Evolutionary conservation across 2,329 filamentous ascomycete species (phyloP).

Genomic region (Fusarium brachygibbosum): DNA sequence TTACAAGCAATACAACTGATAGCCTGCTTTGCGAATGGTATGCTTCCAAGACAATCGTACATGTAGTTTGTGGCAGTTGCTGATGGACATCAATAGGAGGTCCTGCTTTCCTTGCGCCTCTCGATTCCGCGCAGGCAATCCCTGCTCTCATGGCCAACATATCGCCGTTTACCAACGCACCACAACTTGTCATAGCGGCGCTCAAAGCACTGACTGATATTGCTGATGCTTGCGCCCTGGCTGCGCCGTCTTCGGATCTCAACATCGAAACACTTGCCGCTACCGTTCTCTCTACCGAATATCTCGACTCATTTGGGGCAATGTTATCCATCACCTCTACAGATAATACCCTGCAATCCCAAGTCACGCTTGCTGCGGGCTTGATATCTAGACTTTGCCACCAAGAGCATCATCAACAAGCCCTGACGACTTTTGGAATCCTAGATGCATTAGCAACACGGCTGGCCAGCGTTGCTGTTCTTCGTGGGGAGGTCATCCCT

Average conservation of each 20-base stretch:
- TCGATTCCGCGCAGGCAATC: constrained; percentile 77
- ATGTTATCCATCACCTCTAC: constrained; percentile 73
- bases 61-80: constrained; percentile 15
- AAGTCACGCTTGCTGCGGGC: constrained; percentile 71
- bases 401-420: constrained; percentile 76
- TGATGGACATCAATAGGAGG: constrained; percentile 70
- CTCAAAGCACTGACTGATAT: constrained; percentile 81
- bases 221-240: constrained; percentile 72
- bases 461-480: constrained; percentile 77
- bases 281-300: constrained; percentile 72
- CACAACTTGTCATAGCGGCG: constrained; percentile 78
- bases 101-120: constrained; percentile 79
- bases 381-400: constrained; percentile 73
- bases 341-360: constrained; percentile 68
- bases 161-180: constrained; percentile 73
- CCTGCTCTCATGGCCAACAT: constrained; percentile 77
- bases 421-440: constrained; percentile 79
- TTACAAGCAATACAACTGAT: constrained; percentile 88
- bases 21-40: constrained; percentile 87
- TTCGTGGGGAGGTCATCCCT: constrained; percentile 76
- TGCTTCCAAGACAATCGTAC: constrained; percentile 43
- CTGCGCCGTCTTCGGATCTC: constrained; percentile 64
- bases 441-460: constrained; percentile 83
- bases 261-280: constrained; percentile 69
- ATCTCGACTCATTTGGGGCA: constrained; percentile 72